Percentiles rank a stretch among this genome's conserved stretches.
Conservation (phyloP, 116 monocot species). For the Dioscorea cayenensis region DNA sequence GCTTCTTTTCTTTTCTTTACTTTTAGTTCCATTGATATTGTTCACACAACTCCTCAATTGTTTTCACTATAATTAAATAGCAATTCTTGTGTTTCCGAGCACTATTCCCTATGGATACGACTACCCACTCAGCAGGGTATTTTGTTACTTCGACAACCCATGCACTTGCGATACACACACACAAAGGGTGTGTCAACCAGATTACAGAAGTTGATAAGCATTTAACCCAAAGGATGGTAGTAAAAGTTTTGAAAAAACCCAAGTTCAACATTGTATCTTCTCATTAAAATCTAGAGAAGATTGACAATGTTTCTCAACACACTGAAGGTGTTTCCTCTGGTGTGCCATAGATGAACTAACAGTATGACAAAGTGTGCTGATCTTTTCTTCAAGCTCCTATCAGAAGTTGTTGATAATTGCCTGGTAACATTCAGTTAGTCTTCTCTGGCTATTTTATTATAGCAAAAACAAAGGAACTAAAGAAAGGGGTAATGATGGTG, state of each 20-base stretch:
- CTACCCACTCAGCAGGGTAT: no score
- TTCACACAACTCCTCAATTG: no score
- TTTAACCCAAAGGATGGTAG: not conserved
- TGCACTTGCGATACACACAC: no score
- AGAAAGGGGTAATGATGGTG: not conserved
- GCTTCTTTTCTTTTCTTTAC: no score
- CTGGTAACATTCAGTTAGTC: conserved; percentile 55
- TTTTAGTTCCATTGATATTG: no score
- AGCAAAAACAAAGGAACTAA: not conserved
- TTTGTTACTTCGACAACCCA: no score
- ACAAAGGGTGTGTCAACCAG: no score
- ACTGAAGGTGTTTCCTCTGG: conserved; percentile 67
- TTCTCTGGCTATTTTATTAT: conserved; percentile 53
- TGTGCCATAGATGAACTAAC: conserved; percentile 45
- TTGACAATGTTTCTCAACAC: conserved; percentile 54
- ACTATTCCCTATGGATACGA: no score
- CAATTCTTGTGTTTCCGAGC: no score
- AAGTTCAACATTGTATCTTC: conserved; percentile 24
- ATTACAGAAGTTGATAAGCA: not conserved
- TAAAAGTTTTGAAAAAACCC: not conserved
- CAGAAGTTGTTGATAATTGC: conserved; percentile 59
- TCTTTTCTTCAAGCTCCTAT: conserved; percentile 44
- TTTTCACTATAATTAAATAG: no score
- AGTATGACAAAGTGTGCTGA: conserved; percentile 37
- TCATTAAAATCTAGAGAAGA: conserved; percentile 61